Conservation (phyloP, 2,329 filamentous ascomycete species). For the Phyllosticta citrichinensis region DNA sequence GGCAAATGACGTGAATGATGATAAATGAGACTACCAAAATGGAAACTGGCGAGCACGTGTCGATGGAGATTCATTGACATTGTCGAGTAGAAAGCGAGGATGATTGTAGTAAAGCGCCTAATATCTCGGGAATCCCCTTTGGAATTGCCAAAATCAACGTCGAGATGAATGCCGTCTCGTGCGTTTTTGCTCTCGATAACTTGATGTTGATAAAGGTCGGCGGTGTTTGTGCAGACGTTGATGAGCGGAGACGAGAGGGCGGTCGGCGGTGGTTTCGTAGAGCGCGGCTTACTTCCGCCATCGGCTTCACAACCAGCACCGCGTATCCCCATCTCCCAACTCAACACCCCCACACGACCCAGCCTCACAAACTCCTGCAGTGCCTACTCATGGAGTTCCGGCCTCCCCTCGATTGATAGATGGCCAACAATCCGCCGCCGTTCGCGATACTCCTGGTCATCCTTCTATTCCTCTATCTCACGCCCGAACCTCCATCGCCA, state of each 20-base stretch:
- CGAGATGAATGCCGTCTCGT: not conserved
- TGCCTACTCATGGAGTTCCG: slow-evolving; percentile 2
- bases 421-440: slow-evolving; percentile 10
- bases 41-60: too few relatives aligned
- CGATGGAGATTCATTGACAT: too few relatives aligned
- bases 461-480: slow-evolving; percentile 8
- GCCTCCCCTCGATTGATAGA: not conserved
- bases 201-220: not conserved
- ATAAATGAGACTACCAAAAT: too few relatives aligned
- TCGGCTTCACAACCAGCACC: not conserved
- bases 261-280: not conserved
- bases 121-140: too few relatives aligned
- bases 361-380: not conserved
- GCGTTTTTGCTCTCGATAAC: not conserved
- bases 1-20: too few relatives aligned
- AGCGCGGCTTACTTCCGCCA: not conserved
- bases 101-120: too few relatives aligned
- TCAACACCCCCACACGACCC: not conserved
- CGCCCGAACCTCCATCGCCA: slow-evolving; percentile 5
- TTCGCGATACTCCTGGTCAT: slow-evolving; percentile 8
- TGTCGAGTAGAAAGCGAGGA: too few relatives aligned
- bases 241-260: not conserved
- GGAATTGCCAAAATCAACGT: too few relatives aligned
- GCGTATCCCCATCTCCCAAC: not conserved
- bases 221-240: not conserved